These are phyloP conservation scores for Aspergillus egyptiacus DNA, from an alignment of 495 filamentous ascomycete genomes.

Conservation along the genomic window DNA sequence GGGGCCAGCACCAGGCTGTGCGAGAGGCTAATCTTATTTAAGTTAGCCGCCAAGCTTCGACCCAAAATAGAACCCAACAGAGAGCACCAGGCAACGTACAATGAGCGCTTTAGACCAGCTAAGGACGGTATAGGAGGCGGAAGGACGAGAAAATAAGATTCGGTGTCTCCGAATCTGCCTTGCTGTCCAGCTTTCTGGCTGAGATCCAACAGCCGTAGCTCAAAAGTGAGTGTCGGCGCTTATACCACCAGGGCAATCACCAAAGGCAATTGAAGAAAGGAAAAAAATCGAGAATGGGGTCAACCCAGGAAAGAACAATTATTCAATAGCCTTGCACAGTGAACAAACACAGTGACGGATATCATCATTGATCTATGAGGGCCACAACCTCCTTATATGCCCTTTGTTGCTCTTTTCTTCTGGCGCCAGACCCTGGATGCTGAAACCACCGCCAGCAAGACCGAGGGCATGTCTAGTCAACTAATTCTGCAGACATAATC, in stretches of 20 bases:
- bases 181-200: background rate
- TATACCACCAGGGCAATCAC: background rate
- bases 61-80: slow-evolving; percentile 4
- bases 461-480: background rate
- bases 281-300: background rate
- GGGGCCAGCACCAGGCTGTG: background rate
- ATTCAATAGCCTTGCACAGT: background rate
- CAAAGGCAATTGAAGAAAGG: background rate
- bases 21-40: background rate
- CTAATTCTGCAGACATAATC: slow-evolving; percentile 1
- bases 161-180: background rate
- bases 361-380: background rate
- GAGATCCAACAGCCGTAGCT: background rate
- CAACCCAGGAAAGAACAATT: background rate
- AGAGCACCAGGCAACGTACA: background rate
- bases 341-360: background rate
- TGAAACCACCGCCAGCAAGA: background rate
- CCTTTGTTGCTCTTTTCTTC: background rate
- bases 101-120: background rate
- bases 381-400: background rate
- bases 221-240: background rate
- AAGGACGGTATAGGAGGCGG: background rate
- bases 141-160: background rate
- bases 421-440: slow-evolving; percentile 3
- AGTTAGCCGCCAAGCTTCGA: slow-evolving; percentile 1